Percentiles rank a stretch among this genome's conserved stretches.
Conservation (phyloP, 225 moss, liverwort and hornwort genomes). For the Physcomitrellopsis africana region DNA sequence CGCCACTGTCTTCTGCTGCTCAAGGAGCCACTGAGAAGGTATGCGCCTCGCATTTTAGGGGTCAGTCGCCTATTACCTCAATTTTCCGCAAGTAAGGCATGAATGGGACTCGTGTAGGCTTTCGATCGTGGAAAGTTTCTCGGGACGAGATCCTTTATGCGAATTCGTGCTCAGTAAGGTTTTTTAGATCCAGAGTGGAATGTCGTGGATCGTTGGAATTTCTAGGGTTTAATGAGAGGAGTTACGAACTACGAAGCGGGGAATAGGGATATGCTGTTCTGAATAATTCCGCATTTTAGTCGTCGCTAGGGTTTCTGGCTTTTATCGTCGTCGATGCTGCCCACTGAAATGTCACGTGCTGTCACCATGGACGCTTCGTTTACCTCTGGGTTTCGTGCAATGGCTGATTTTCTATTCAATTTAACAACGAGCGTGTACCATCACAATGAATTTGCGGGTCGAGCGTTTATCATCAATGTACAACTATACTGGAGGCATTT, state of each 20-base stretch:
- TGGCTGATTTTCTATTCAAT: too few relatives aligned
- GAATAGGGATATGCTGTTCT: neutral
- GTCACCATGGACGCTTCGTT: neutral
- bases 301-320: constrained; percentile 7
- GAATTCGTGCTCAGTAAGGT: neutral
- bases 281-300: neutral
- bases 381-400: too few relatives aligned
- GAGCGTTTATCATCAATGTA: neutral
- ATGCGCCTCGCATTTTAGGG: neutral
- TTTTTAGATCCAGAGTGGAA: neutral
- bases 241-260: neutral
- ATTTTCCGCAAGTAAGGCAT: neutral
- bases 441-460: neutral
- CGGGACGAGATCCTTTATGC: neutral
- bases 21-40: constrained; percentile 40
- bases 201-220: neutral
- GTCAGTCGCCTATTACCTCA: constrained; percentile 5
- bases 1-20: constrained; percentile 36
- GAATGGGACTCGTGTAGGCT: neutral
- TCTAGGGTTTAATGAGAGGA: constrained; percentile 13
- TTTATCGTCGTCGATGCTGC: constrained; percentile 1
- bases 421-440: neutral
- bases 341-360: constrained; percentile 4
- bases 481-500: neutral
- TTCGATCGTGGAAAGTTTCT: neutral